phyloP scores from a whole-genome alignment of 1,139 yeast species.

The Scheffersomyces insectosa region DNA sequence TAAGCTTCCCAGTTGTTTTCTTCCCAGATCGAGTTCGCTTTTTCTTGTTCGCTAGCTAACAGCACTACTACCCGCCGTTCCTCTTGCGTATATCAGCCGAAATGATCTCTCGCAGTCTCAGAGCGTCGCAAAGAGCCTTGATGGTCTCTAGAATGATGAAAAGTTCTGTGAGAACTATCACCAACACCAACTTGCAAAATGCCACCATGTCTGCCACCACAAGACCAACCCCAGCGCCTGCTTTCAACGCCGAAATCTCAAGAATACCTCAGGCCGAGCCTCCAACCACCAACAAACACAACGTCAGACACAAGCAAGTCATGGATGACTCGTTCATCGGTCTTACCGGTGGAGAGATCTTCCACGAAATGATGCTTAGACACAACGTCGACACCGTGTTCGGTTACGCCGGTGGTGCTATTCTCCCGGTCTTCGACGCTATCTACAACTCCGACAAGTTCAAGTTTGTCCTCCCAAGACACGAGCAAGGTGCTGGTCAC shows the following conservation, averaged over 20 bases:
- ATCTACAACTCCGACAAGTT: slow-evolving; percentile 88
- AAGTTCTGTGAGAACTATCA: slow-evolving; percentile 24
- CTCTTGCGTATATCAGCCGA: too few species aligned
- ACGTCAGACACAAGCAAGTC: slow-evolving; percentile 12
- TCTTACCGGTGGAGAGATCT: slow-evolving; percentile 94
- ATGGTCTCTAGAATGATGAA: neutral
- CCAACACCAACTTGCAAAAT: slow-evolving; percentile 32
- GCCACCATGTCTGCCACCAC: slow-evolving; percentile 33
- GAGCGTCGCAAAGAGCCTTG: neutral
- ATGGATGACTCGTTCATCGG: slow-evolving; percentile 92
- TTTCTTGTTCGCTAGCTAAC: too few species aligned
- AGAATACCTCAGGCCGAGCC: slow-evolving; percentile 24
- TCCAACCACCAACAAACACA: neutral
- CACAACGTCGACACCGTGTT: slow-evolving; percentile 93
- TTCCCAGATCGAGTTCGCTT: too few species aligned
- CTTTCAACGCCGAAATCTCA: slow-evolving; percentile 13
- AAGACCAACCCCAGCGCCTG: slow-evolving; percentile 35
- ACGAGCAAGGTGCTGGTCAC: slow-evolving; percentile 99
- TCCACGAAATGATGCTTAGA: slow-evolving; percentile 98
- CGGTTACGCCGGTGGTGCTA: slow-evolving; percentile 98
- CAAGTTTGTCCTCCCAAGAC: slow-evolving; percentile 90
- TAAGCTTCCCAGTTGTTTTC: too few species aligned
- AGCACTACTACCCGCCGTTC: too few species aligned
- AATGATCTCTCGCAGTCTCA: neutral
- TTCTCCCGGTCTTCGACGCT: slow-evolving; percentile 96